Evolutionary conservation across 768 basidiomycete species (phyloP).

Genomic region (Punctularia strigosozonata): DNA sequence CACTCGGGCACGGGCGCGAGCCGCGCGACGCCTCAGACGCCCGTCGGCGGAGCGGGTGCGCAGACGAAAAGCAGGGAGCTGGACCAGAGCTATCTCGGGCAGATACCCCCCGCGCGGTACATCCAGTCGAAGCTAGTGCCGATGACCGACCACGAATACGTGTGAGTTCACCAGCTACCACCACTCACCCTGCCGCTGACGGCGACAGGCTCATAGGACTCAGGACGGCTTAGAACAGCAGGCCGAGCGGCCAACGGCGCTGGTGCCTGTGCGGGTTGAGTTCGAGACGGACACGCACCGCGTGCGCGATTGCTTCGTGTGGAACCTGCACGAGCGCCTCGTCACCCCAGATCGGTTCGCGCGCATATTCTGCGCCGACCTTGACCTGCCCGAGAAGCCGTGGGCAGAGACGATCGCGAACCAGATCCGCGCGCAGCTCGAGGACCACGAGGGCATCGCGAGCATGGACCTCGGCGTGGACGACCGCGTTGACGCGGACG

Average conservation of each 20-base stretch:
- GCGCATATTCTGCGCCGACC: constrained; percentile 74
- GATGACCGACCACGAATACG: constrained; percentile 59
- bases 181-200: constrained; percentile 3
- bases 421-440: constrained; percentile 84
- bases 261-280: constrained; percentile 92
- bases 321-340: constrained; percentile 86
- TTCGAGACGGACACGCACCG: constrained; percentile 87
- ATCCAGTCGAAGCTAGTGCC: constrained; percentile 48
- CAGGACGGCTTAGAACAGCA: constrained; percentile 53
- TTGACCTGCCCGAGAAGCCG: constrained; percentile 55
- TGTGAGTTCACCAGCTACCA: constrained; percentile 40
- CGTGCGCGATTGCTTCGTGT: constrained; percentile 90
- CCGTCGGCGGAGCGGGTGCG: constrained; percentile 33
- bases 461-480: constrained; percentile 64
- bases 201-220: constrained; percentile 30
- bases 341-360: constrained; percentile 84
- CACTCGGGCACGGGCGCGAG: constrained; percentile 22
- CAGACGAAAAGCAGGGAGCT: too few species aligned
- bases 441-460: constrained; percentile 78
- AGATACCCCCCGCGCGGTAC: constrained; percentile 70
- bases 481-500: constrained; percentile 33
- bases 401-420: constrained; percentile 75
- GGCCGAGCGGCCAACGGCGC: constrained; percentile 38
- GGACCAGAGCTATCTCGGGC: constrained; percentile 85
- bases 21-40: constrained; percentile 6